A percentile compares a stretch with the other conserved stretches of the same genome.
These are phyloP conservation scores for Drechslerella dactyloides DNA, from an alignment of 2,329 filamentous ascomycete genomes.

Conservation along the genomic window DNA sequence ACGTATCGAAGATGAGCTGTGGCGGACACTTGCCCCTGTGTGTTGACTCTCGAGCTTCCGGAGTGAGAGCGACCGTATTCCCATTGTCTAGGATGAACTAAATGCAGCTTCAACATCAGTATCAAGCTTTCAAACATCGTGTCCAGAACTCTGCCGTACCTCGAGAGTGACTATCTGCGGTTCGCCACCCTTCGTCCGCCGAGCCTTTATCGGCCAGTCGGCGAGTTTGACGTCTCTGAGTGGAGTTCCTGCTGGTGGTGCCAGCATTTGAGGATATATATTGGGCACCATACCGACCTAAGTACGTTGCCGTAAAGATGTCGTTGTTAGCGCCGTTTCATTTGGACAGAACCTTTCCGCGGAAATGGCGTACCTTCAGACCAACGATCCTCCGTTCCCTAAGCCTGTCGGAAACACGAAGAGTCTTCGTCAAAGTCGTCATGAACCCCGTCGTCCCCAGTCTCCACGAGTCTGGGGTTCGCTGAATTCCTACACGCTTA, in stretches of 20 bases:
- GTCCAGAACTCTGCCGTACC: slow-evolving; percentile 9
- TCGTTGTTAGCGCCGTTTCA: neutral
- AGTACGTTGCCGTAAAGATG: neutral
- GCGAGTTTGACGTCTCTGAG: slow-evolving; percentile 40
- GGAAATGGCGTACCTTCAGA: slow-evolving; percentile 24
- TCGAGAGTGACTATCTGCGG: slow-evolving; percentile 44
- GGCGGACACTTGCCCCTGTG: slow-evolving; percentile 43
- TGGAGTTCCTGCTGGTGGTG: slow-evolving; percentile 25
- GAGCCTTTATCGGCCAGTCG: slow-evolving; percentile 48
- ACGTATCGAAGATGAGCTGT: slow-evolving; percentile 27
- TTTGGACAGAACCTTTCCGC: neutral
- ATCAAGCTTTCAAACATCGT: neutral
- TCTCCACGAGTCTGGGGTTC: slow-evolving; percentile 18
- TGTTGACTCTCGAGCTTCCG: slow-evolving; percentile 33
- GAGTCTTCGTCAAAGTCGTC: slow-evolving; percentile 38
- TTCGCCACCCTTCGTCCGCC: slow-evolving; percentile 42
- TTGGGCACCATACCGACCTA: slow-evolving; percentile 47
- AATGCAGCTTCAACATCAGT: neutral
- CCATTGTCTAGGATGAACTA: slow-evolving; percentile 40
- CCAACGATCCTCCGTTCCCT: slow-evolving; percentile 39
- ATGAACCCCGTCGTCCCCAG: slow-evolving; percentile 44
- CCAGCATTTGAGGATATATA: slow-evolving; percentile 33
- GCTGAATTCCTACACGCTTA: slow-evolving; percentile 2
- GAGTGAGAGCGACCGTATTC: slow-evolving; percentile 21
- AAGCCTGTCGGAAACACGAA: slow-evolving; percentile 16